Conservation (phyloP, 2,329 filamentous ascomycete species). For the Elsinoe ampelina region DNA sequence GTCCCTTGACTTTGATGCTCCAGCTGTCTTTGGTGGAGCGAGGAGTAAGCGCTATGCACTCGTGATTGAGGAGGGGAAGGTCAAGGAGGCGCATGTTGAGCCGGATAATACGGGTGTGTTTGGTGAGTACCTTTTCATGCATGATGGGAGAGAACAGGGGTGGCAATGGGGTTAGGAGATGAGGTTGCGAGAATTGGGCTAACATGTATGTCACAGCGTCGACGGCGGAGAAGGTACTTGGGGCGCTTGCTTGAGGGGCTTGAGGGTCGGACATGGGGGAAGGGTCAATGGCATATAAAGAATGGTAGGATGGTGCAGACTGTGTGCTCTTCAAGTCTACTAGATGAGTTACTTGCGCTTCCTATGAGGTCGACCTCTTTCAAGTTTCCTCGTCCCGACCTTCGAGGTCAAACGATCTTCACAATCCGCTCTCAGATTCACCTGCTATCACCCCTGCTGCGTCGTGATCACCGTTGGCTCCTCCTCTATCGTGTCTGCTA, state of each 20-base stretch:
- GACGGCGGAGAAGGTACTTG: conserved; percentile 18
- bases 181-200: conserved; percentile 14
- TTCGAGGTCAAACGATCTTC: too few species aligned
- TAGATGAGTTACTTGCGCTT: too few species aligned
- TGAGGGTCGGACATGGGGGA: too few species aligned
- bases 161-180: neutral
- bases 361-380: too few species aligned
- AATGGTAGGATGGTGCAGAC: too few species aligned
- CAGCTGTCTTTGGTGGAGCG: conserved; percentile 68
- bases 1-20: conserved; percentile 72
- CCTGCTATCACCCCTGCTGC: too few species aligned
- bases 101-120: conserved; percentile 77
- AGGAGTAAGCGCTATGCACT: conserved; percentile 85
- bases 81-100: conserved; percentile 73
- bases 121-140: conserved; percentile 42
- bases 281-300: too few species aligned
- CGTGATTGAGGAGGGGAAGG: conserved; percentile 73
- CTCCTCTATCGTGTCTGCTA: neutral
- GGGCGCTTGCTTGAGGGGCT: too few species aligned
- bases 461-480: neutral
- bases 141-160: neutral
- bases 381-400: too few species aligned
- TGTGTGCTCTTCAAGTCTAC: too few species aligned
- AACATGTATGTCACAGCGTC: conserved; percentile 9
- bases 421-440: too few species aligned